Evolutionary conservation across 73 alveolate species (phyloP), one percentile per base, ranked within the genome.

Genomic region (Symbiodinium pilosum): DNA sequence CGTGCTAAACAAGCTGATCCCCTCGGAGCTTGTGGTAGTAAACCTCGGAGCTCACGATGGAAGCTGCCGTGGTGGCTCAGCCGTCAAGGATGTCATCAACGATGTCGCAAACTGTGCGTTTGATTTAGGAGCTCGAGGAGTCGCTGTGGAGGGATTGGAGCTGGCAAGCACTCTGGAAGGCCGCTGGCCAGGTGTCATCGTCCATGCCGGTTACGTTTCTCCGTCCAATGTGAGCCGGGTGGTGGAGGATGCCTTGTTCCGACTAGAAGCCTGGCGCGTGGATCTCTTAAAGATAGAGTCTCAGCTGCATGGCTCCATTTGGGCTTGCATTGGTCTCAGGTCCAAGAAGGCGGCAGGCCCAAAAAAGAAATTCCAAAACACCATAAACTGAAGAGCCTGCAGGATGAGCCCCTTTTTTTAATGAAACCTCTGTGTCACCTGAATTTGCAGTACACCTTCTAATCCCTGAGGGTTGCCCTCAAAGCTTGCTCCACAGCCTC

Each of bases 181-280:
- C 88, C 88, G 88, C 88, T 81, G 88, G 88, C n/a, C n/a, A 28
- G 88, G 38, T 8, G 88, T 81, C 34, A 39, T 34, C 24, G 88
- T 39, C 32, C 85, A 73, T 36, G 40, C 24, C 26, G 88, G 88
- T 34, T 81, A 81, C 24, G 56, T 81, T 26, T 81, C 88, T 24
- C 88, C 88, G 3, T 32, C 26, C 16, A 42, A 81, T 4, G 88
- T 42, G 42, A 81, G 39, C 56, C 28, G 30, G 59, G 24, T 81
- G 3, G 88, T 81, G 64, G 38, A 16, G 38, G 38, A 7, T 8
- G 56, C 54, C 34, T 30, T 73, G 85, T 11, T 24, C 26, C n/a
- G 43, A 64, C 81, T 64, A 9, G 81, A 34, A 64, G 81, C 34
- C 39, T 4, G 18, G 26, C 38, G 30, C 34, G 59, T 81, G 9